Conservation (phyloP, 108 stramenopile species). For the Nitzschia inconspicua region DNA sequence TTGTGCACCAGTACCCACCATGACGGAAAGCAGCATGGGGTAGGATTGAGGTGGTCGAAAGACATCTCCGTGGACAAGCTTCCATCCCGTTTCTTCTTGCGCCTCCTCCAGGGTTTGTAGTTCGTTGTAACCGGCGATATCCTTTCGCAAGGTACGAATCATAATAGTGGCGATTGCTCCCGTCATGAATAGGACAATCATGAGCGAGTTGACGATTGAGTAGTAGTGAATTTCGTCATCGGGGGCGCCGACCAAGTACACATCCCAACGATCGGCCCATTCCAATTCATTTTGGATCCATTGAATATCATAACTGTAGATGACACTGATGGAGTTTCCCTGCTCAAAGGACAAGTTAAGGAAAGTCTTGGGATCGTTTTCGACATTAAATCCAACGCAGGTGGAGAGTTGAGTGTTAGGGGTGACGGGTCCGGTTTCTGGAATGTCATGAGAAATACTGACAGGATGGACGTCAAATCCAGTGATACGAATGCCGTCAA, state of each 20-base stretch:
- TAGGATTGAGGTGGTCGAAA: constrained; percentile 87
- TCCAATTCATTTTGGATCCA: constrained; percentile 82
- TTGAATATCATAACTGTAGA: constrained; percentile 94
- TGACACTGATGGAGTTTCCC: constrained; percentile 28
- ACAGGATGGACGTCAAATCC: constrained; percentile 93
- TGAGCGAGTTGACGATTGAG: constrained; percentile 96
- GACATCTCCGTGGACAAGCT: constrained; percentile 97
- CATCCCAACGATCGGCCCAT: constrained; percentile 99
- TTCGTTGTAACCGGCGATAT: constrained; percentile 97
- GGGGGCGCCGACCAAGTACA: constrained; percentile 90
- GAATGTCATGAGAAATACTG: constrained; percentile 77
- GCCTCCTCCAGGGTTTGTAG: constrained; percentile 76
- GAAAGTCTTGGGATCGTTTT: constrained; percentile 52
- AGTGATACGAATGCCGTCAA: constrained; percentile 85
- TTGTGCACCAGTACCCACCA: constrained; percentile 94
- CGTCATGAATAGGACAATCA: constrained; percentile 97
- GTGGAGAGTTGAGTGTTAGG: constrained; percentile 3
- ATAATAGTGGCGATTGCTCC: constrained; percentile 96
- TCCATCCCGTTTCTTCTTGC: constrained; percentile 98
- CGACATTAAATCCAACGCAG: constrained; percentile 38
- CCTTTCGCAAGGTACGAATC: constrained; percentile 92
- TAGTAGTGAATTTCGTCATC: constrained; percentile 99
- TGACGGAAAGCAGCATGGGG: constrained; percentile 87
- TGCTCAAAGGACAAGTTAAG: constrained; percentile 24
- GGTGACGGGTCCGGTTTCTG: neutral